Evolutionary conservation across 164 flowering plant genomes (phyloP).

Genomic region (Paratinospora sagittata): DNA sequence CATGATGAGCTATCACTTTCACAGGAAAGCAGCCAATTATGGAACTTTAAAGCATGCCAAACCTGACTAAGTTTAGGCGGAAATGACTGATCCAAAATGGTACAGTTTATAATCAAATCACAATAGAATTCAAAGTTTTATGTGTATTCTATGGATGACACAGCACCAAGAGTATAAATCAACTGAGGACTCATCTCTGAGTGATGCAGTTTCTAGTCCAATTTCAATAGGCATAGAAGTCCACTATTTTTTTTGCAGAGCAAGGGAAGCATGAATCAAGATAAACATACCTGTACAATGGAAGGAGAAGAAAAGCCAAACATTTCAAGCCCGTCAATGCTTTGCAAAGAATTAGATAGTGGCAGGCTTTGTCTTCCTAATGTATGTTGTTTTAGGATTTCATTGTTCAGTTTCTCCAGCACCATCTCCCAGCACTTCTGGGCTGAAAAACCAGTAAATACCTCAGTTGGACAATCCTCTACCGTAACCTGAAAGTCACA

Average conservation of each 20-base stretch:
- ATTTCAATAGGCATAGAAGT: too few species aligned
- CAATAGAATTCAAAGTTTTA: too few species aligned
- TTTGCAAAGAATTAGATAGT: conserved; percentile 23
- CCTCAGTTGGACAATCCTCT: conserved; percentile 48
- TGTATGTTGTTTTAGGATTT: conserved; percentile 29
- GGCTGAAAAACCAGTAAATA: conserved; percentile 41
- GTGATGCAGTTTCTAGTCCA: too few species aligned
- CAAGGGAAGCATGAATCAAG: neutral
- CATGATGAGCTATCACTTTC: too few species aligned
- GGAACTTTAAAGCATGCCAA: too few species aligned
- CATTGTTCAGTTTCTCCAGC: conserved; percentile 39
- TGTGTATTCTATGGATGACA: too few species aligned
- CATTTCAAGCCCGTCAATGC: conserved; percentile 65
- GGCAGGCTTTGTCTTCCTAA: conserved; percentile 27
- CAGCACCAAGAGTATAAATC: too few species aligned
- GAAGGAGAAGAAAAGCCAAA: conserved; percentile 63
- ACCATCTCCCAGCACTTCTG: conserved; percentile 82
- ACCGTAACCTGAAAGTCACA: conserved; percentile 48
- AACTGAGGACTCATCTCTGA: too few species aligned
- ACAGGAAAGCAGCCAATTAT: too few species aligned
- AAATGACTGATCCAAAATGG: too few species aligned
- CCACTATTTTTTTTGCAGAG: neutral
- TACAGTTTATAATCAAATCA: too few species aligned
- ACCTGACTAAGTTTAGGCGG: too few species aligned
- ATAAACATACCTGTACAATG: conserved; percentile 49